Evolutionary conservation across 1,284 basidiomycete genomes (phyloP), one percentile per base, ranked within the genome.

Genomic region (Pholiota adiposa): DNA sequence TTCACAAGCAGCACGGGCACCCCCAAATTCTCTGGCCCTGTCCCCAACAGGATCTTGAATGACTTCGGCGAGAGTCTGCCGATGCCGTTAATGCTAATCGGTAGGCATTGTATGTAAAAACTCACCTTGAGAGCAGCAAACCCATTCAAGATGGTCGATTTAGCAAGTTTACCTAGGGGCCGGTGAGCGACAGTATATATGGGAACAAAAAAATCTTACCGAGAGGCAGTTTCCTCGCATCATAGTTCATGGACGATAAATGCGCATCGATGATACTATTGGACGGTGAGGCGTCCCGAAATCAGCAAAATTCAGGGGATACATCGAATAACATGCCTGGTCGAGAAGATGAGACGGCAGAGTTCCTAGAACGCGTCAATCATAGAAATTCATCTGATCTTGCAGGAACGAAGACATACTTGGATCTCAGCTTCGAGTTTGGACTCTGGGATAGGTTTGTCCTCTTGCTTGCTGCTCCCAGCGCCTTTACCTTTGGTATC

Each of bases 191-290:
- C 12, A 2, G 5, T 3, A 43, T 21, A 4, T 14, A 2, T 2
- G 3, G 23, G 18, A 12, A 9, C 18, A 6, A 6, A 6, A 14
- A n/a, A 19, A 49, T 14, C 51, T 12, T 46, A 60, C 59, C 59
- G 14, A 60, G 54, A 1, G 59, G 59, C 6, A 60, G 33, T 43
- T 60, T 60, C 23, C 33, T 56, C 4, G 59, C 59, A n/a, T 60
- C 59, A 19, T 60, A 60, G 49, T 60, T 60, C 59, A 60, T 60
- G 36, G 59, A 60, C 18, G 59, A 60, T 23, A 60, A 27, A 56
- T 60, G 59, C 6, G 59, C 59, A 18, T 60, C 59, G n/a, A 60
- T 60, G 36, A 60, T 55, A 21, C 59, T 58, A 29, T 23, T 12
- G 9, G 14, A 27, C 3, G 8, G 16, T 8, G 16, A 31, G 19